Conservation (phyloP, 148 eudicot species). For the Rhododendron henanense region DNA sequence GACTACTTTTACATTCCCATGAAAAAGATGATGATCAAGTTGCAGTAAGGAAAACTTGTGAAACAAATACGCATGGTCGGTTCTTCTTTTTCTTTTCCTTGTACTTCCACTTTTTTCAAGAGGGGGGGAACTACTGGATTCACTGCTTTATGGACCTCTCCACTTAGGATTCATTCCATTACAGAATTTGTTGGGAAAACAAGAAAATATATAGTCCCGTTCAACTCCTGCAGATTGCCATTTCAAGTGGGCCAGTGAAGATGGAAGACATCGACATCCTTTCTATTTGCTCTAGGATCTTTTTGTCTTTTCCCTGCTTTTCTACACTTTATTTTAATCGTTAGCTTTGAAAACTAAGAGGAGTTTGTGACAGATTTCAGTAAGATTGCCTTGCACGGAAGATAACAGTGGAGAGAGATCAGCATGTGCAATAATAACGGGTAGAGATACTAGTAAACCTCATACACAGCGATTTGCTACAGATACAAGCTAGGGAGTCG, state of each 20-base stretch:
- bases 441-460: not conserved
- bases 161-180: not conserved
- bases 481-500: not conserved
- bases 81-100: not conserved
- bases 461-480: not conserved
- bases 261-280: not conserved
- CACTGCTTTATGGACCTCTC: not conserved
- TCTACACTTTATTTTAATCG: not conserved
- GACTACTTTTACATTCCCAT: constrained; percentile 14
- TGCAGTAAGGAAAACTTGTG: not conserved
- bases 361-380: not conserved
- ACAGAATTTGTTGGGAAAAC: not conserved
- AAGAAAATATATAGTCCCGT: not conserved
- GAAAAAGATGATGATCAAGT: not conserved
- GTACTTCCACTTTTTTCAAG: not conserved
- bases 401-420: not conserved
- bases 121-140: not conserved
- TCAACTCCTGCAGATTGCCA: not conserved
- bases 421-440: not conserved
- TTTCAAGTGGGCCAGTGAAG: not conserved
- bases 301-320: not conserved
- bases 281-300: not conserved
- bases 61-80: not conserved
- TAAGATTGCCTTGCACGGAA: not conserved
- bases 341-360: not conserved